phyloP scores from a whole-genome alignment of 2,329 filamentous ascomycete species.

The Ophiostoma sp. region DNA sequence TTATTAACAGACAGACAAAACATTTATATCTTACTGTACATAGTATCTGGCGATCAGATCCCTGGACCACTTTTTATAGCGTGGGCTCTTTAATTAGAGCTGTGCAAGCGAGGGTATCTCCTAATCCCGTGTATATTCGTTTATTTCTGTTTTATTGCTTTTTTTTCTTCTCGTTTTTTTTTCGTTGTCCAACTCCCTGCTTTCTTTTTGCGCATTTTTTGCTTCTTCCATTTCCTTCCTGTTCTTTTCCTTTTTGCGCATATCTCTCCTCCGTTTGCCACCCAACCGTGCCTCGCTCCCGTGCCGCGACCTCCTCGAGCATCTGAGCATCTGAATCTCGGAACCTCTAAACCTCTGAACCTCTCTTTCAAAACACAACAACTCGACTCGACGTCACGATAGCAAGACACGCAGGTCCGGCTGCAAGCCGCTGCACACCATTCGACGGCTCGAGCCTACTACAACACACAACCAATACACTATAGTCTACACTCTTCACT shows the following conservation, averaged over 20 bases:
- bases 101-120: not conserved
- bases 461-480: not conserved
- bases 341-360: not conserved
- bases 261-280: not conserved
- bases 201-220: slow-evolving; percentile 16
- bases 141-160: not conserved
- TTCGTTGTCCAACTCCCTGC: not conserved
- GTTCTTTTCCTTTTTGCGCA: slow-evolving; percentile 13
- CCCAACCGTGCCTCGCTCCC: not conserved
- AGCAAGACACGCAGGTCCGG: not conserved
- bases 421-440: not conserved
- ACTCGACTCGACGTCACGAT: not conserved
- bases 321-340: no score
- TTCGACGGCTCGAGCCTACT: no score
- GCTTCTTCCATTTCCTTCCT: not conserved
- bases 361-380: not conserved
- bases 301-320: not conserved
- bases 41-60: slow-evolving; percentile 1
- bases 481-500: not conserved
- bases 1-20: not conserved
- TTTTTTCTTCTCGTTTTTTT: no score
- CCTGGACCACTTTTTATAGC: slow-evolving; percentile 14
- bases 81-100: slow-evolving; percentile 14
- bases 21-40: no score
- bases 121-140: not conserved